These are phyloP conservation scores for Fusarium abutilonis DNA, from an alignment of 2,329 filamentous ascomycete genomes.

Conservation along the genomic window DNA sequence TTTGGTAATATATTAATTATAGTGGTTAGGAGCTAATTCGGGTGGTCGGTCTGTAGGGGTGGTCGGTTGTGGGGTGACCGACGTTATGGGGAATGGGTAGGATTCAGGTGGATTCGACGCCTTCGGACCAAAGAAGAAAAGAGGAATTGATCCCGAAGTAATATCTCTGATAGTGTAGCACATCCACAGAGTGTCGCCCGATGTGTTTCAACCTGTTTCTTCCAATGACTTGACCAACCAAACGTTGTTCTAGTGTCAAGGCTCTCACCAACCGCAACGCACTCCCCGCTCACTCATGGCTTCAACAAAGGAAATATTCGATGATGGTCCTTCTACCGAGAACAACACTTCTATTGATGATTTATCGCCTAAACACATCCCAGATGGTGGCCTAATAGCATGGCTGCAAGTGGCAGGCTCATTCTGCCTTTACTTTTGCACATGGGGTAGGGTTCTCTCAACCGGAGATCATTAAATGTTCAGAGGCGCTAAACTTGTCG, in stretches of 20 bases:
- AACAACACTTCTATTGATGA: background rate
- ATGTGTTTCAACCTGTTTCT: background rate
- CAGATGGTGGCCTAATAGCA: constrained; percentile 33
- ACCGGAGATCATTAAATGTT: too few species aligned
- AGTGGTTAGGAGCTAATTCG: too few species aligned
- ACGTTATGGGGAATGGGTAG: too few species aligned
- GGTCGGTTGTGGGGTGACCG: too few species aligned
- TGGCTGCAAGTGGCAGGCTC: constrained; percentile 40
- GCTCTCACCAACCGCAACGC: background rate
- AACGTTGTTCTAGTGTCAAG: background rate
- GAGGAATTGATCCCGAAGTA: too few species aligned
- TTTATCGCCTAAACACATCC: background rate
- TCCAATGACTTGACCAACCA: background rate
- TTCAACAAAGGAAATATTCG: background rate
- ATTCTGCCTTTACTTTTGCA: constrained; percentile 40
- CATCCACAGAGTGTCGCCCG: too few species aligned
- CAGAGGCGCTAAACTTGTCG: background rate
- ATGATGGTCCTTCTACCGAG: background rate
- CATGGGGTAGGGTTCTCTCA: constrained; percentile 31
- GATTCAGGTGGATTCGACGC: too few species aligned
- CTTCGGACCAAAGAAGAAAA: too few species aligned
- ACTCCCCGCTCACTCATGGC: background rate
- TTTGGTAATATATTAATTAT: too few species aligned
- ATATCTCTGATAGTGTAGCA: too few species aligned
- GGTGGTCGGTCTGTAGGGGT: too few species aligned